Conservation (phyloP, 345 rosid genomes). For the Cardamine occulta region DNA sequence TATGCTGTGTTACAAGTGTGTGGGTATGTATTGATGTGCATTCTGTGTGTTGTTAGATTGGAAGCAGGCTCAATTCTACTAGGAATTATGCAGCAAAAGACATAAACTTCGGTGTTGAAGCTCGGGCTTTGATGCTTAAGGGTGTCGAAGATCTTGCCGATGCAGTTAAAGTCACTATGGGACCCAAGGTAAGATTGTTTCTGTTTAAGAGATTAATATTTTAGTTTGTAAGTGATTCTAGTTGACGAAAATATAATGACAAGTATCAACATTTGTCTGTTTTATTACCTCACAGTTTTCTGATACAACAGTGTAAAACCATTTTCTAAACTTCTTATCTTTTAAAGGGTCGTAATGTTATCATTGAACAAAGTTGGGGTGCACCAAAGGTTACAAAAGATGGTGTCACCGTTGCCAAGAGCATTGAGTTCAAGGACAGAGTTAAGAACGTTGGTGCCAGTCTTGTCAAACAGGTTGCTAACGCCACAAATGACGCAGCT, state of each 20-base stretch:
- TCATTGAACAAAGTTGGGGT: slow-evolving; percentile 94
- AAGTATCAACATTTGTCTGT: not conserved
- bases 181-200: slow-evolving; percentile 58
- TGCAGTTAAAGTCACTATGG: slow-evolving; percentile 75
- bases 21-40: not conserved
- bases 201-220: not conserved
- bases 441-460: slow-evolving; percentile 96
- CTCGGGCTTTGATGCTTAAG: slow-evolving; percentile 69
- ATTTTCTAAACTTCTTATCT: not conserved
- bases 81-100: slow-evolving; percentile 74
- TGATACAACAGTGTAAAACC: not conserved
- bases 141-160: slow-evolving; percentile 76
- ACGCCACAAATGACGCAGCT: slow-evolving; percentile 94
- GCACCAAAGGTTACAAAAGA: slow-evolving; percentile 98
- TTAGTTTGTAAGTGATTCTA: not conserved
- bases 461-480: slow-evolving; percentile 98
- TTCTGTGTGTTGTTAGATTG: slow-evolving; percentile 53
- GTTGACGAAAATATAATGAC: not conserved
- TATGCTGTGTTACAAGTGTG: not conserved
- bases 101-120: slow-evolving; percentile 64
- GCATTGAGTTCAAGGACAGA: slow-evolving; percentile 88
- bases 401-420: slow-evolving; percentile 98
- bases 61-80: slow-evolving; percentile 67
- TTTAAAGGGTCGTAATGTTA: slow-evolving; percentile 83
- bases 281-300: not conserved